Conservation (phyloP, 2,329 filamentous ascomycete genomes). For the Cytospora chrysosperma region DNA sequence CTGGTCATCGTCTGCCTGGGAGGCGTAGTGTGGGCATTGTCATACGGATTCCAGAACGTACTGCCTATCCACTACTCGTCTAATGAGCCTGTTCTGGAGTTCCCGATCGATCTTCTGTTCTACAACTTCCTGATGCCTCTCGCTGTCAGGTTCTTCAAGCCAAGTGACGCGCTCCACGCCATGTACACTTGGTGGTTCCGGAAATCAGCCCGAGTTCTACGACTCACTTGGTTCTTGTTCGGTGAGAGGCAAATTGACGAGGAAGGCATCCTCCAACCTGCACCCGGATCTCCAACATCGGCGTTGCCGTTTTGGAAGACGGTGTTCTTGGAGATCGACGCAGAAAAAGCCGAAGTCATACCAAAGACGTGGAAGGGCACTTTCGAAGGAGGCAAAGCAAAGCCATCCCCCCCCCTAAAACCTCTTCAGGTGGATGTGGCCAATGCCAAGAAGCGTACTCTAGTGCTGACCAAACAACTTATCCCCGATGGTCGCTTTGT, state of each 20-base stretch:
- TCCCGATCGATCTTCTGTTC: constrained; percentile 89
- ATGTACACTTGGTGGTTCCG: constrained; percentile 98
- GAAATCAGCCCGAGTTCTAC: constrained; percentile 73
- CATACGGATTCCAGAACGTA: constrained; percentile 64
- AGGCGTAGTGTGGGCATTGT: constrained; percentile 91
- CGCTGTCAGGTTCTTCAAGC: constrained; percentile 79
- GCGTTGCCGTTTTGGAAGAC: constrained; percentile 40
- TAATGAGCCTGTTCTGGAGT: constrained; percentile 88
- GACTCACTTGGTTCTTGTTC: constrained; percentile 91
- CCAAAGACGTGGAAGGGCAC: constrained; percentile 59
- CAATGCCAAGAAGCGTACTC: constrained; percentile 41
- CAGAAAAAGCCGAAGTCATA: constrained; percentile 40
- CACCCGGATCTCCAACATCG: constrained; percentile 33
- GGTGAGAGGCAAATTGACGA: constrained; percentile 79
- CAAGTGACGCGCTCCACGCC: constrained; percentile 76
- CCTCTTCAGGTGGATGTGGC: constrained; percentile 38
- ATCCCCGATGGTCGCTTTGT: constrained; percentile 78
- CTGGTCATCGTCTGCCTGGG: constrained; percentile 91
- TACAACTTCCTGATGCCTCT: constrained; percentile 96
- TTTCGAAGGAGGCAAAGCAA: constrained; percentile 49
- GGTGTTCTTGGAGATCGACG: constrained; percentile 47
- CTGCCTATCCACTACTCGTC: constrained; percentile 93
- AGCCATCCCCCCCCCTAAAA: constrained; percentile 39
- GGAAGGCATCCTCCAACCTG: constrained; percentile 65
- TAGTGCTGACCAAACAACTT: constrained; percentile 54